These are phyloP conservation scores for Syzygium oleosum DNA, from an alignment of 345 rosid genomes.

Conservation along the genomic window DNA sequence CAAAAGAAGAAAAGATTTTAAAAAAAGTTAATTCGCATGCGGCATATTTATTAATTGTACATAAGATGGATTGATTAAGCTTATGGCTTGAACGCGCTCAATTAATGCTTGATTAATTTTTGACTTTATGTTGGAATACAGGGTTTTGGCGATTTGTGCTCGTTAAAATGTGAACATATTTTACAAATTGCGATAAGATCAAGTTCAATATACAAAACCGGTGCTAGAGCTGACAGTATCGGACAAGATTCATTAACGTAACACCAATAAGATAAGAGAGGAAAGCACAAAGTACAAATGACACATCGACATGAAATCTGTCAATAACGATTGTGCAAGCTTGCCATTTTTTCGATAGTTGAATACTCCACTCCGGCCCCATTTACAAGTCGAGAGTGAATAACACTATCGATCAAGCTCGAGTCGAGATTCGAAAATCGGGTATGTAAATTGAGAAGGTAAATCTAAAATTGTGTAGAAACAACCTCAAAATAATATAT, in stretches of 20 bases:
- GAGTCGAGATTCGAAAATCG: neutral
- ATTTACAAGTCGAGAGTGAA: too few species aligned
- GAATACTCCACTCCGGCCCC: too few species aligned
- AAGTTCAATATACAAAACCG: too few species aligned
- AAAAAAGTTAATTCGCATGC: neutral
- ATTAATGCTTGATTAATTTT: neutral
- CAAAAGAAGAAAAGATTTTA: neutral
- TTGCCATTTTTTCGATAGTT: too few species aligned
- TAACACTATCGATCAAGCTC: neutral
- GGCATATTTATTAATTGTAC: neutral
- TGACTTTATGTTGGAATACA: neutral
- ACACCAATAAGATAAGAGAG: too few species aligned
- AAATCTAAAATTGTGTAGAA: neutral
- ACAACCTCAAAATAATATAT: neutral
- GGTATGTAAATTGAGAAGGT: neutral
- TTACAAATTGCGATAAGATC: neutral
- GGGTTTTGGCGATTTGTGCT: fast-evolving
- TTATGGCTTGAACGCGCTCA: fast-evolving
- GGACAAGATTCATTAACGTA: too few species aligned
- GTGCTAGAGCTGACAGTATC: too few species aligned
- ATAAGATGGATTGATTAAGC: neutral
- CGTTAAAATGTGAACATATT: neutral
- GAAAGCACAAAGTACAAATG: neutral
- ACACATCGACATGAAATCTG: neutral
- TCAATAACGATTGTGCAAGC: too few species aligned